phyloP scores from a whole-genome alignment of 2,329 filamentous ascomycete species.

The Neophaeococcomyces mojaviensis region DNA sequence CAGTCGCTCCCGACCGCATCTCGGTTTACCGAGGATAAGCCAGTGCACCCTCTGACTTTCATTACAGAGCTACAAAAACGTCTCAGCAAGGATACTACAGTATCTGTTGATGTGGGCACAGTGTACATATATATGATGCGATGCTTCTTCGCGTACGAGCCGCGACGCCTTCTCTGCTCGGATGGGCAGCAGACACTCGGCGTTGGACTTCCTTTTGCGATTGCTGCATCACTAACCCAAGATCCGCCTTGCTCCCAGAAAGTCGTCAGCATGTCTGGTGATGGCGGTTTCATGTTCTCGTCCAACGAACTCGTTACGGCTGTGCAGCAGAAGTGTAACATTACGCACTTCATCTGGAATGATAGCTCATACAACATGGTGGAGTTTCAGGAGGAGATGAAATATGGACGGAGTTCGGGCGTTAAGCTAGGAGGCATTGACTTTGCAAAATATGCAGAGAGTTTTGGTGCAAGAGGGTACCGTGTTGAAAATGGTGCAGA shows the following conservation, averaged over 20 bases:
- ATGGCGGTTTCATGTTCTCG: conserved; percentile 46
- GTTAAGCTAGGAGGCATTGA: conserved; percentile 42
- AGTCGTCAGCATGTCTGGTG: conserved; percentile 39
- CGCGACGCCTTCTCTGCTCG: conserved; percentile 39
- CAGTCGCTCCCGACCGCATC: conserved; percentile 22
- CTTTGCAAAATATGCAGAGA: conserved; percentile 42
- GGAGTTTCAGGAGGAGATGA: conserved; percentile 45
- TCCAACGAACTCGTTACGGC: conserved; percentile 41
- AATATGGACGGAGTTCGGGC: conserved; percentile 40
- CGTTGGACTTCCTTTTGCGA: conserved; percentile 43
- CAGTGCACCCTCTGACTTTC: conserved; percentile 42
- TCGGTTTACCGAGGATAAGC: conserved; percentile 19
- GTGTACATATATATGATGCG: conserved; percentile 45
- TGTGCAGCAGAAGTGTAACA: conserved; percentile 41
- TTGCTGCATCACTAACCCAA: conserved; percentile 39
- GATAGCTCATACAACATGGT: conserved; percentile 46
- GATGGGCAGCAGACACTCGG: conserved; percentile 46
- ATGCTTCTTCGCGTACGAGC: conserved; percentile 24
- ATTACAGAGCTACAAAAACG: conserved; percentile 36
- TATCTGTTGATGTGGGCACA: conserved; percentile 41
- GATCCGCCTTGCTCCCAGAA: conserved; percentile 37
- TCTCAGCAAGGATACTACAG: conserved; percentile 35
- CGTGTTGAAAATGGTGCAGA: conserved; percentile 33
- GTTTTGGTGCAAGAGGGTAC: conserved; percentile 41
- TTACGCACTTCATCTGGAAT: conserved; percentile 47